Evolutionary conservation across 805 yeast genomes (phyloP), one percentile per base, ranked within the genome.

Genomic region (Yamadazyma insecticola): DNA sequence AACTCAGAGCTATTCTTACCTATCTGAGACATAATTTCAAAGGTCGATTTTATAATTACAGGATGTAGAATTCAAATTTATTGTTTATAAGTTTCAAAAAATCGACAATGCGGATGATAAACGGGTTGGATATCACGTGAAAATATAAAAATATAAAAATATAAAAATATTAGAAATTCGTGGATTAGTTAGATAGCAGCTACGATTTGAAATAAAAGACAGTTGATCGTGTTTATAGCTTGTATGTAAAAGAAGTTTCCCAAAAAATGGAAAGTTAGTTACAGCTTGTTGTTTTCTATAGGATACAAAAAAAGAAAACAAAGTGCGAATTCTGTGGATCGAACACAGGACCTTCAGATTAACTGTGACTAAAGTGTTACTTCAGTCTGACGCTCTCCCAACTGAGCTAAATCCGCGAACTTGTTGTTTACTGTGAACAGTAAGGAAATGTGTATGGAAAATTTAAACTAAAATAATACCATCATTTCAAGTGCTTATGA

Each of bases 341-440:
- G 86, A 80, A 80, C 85, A 76, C 85, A 76, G 81, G 84, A 78
- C 87, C 86, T 80, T 73, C 84, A 78, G 84, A 78, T 78, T 50
- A 45, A 44, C 50, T 49, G 48, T 44, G 52, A 55, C 59, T 45
- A 50, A 50, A 51, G 49, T 47, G 19, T 43, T 16, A 38, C 58
- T 53, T 53, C 58, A 53, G 58, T 53, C 58, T 53, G 57, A 51
- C 58, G 58, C 58, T 53, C 58, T 53, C 58, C 58, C 58, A 53
- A 53, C 58, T 53, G 58, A 51, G 58, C 58, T 53, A 53, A 53
- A 49, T 42, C 58, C 58, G 58, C 58, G 22, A 17, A 19, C 13
- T 7, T 26, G 9, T 5, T 15, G 28, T 9, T 10, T 26, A 19
- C 11, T 19, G 8, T 19, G 22, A 11, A 11, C 11, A 19, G 22